Evolutionary conservation across 2,329 filamentous ascomycete species (phyloP), one percentile per base, ranked within the genome.

Genomic region (Cladosporium sp.): DNA sequence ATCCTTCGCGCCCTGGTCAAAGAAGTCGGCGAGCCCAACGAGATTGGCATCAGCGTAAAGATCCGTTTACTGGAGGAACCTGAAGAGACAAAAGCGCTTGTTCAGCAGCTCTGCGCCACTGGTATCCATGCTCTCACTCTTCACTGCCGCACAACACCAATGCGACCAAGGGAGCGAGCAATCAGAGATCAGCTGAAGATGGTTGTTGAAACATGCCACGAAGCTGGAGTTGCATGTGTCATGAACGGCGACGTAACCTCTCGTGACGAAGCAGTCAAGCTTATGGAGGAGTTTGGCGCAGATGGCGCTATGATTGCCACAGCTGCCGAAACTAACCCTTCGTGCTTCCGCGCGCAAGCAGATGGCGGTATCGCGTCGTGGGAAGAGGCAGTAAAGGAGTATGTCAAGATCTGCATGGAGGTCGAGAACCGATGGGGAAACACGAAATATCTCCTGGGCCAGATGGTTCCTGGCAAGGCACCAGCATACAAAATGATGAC

Each of bases 291-390:
- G 76, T 97, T 86, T 74, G 89, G 89, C n/a, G 91, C 91, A 6
- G 93, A 98, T 74, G 94, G 93, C 6, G 95, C 92, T 67, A 99
- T 99, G 95, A 98, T 99, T 73, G 95, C 95, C 11, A 95, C 92
- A 3, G 86, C 92, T 3, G 95, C 95, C 1, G 95, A 99, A 81
- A 87, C 89, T 69, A 99, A 99, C 75, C 87, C 93, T 3, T 96
- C 91, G 69, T 93, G 91, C 73, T 99, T 99, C 82, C 86, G 91
- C 46, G 77, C 84, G 1, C 79, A 85, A 44, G 85, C 83, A 0
- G 86, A 91, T 49, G 93, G 92, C 12, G 92, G 91, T 1, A 75
- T 89, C 37, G 84, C 87, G 0, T 82, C 85, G 0, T 98, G 94
- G 94, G 81, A 84, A 67, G 89, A 94, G 59, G 88, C 96, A 1